Conservation (phyloP, 352 stramenopile species). For the Phytophthora kernoviae region DNA sequence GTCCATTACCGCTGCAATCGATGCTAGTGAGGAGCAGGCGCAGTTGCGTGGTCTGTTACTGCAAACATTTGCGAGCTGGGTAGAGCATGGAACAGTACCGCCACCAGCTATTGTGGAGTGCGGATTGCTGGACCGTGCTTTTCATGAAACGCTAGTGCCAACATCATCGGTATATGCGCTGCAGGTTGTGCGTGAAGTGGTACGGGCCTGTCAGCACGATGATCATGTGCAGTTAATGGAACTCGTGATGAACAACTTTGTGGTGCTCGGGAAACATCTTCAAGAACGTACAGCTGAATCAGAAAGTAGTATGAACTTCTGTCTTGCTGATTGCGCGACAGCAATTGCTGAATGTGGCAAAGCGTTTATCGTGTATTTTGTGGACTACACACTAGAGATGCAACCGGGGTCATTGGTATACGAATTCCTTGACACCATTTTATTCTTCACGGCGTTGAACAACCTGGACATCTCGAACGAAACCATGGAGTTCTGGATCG, state of each 20-base stretch:
- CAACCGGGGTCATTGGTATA: constrained; percentile 69
- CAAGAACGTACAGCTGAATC: constrained; percentile 34
- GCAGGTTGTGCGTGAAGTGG: constrained; percentile 69
- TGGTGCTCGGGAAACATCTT: constrained; percentile 68
- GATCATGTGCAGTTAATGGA: constrained; percentile 77
- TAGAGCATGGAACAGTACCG: constrained; percentile 70
- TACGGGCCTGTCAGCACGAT: constrained; percentile 59
- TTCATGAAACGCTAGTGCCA: constrained; percentile 52
- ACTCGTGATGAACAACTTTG: constrained; percentile 78
- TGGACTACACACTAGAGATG: constrained; percentile 73
- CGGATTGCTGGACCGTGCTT: constrained; percentile 62
- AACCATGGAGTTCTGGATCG: constrained; percentile 87
- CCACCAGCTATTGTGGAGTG: constrained; percentile 63
- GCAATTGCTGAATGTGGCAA: constrained; percentile 79
- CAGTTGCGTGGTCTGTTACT: constrained; percentile 57
- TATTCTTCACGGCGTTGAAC: constrained; percentile 70
- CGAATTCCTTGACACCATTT: constrained; percentile 72
- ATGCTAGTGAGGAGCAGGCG: constrained; percentile 52
- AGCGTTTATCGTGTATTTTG: constrained; percentile 79
- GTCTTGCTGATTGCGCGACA: constrained; percentile 52
- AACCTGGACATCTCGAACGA: constrained; percentile 75
- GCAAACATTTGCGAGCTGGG: constrained; percentile 73
- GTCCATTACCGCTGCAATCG: constrained; percentile 58
- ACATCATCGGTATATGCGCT: constrained; percentile 52
- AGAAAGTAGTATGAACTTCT: constrained; percentile 43